phyloP scores from a whole-genome alignment of 495 filamentous ascomycete species.

The Trichoderma erinaceum region DNA sequence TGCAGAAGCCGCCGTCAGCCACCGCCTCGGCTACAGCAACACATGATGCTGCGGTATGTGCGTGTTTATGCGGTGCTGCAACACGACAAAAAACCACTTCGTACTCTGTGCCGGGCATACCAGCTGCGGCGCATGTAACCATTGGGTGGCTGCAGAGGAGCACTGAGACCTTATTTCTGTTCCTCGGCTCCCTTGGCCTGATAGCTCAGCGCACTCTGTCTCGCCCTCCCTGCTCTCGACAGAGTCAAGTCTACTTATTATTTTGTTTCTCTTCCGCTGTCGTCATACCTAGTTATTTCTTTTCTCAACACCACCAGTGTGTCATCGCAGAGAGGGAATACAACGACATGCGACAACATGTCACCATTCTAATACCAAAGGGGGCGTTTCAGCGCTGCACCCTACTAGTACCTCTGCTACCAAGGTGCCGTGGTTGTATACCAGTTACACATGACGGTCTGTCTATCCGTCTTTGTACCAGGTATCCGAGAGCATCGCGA shows the following conservation, averaged over 20 bases:
- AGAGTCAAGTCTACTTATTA: background rate
- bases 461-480: background rate
- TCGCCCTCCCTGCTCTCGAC: background rate
- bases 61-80: background rate
- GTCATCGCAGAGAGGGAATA: background rate
- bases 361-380: background rate
- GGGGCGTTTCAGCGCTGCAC: background rate
- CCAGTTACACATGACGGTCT: background rate
- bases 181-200: background rate
- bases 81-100: background rate
- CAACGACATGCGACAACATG: background rate
- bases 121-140: background rate
- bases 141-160: background rate
- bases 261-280: background rate
- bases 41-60: background rate
- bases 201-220: background rate
- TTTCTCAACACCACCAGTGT: background rate
- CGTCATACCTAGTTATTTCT: background rate
- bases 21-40: slow-evolving; percentile 2
- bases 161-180: background rate
- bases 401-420: background rate
- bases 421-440: background rate
- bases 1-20: background rate
- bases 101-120: too few species aligned
- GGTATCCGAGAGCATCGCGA: background rate